Evolutionary conservation across 805 yeast genomes (phyloP).

Genomic region (Starmerella vaccinii): DNA sequence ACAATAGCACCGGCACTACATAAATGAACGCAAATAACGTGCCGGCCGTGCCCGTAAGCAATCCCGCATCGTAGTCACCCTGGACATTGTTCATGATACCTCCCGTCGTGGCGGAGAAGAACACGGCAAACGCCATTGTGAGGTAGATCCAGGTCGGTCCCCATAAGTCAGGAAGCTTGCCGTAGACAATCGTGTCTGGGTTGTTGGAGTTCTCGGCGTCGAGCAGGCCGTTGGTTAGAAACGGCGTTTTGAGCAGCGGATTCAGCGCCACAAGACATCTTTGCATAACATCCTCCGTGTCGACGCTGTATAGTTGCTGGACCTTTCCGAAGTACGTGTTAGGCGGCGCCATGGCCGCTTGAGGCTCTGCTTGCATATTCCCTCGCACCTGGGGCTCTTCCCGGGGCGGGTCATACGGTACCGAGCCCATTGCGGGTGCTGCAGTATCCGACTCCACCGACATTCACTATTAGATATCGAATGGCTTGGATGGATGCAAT

Average conservation of each 20-base stretch:
- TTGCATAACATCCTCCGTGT: constrained; percentile 48
- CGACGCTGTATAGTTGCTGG: constrained; percentile 44
- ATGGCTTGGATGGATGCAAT: not conserved
- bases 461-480: constrained; percentile 6
- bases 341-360: not conserved
- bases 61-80: constrained; percentile 50
- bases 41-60: constrained; percentile 57
- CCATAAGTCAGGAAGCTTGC: constrained; percentile 56
- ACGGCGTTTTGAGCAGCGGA: constrained; percentile 34
- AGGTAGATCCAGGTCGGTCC: constrained; percentile 90
- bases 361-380: constrained; percentile 2
- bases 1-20: constrained; percentile 49
- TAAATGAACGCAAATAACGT: constrained; percentile 70
- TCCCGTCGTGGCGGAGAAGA: constrained; percentile 63
- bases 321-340: constrained; percentile 9
- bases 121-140: constrained; percentile 61
- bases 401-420: constrained; percentile 13
- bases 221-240: constrained; percentile 24
- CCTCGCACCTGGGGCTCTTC: not conserved
- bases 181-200: constrained; percentile 28
- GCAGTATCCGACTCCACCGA: constrained; percentile 15
- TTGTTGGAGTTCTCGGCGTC: constrained; percentile 17
- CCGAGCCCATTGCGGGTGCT: constrained; percentile 6
- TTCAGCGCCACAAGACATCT: constrained; percentile 50
- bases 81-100: constrained; percentile 47